Conservation (phyloP, 2,329 filamentous ascomycete genomes). For the Cladorrhinum sp. region DNA sequence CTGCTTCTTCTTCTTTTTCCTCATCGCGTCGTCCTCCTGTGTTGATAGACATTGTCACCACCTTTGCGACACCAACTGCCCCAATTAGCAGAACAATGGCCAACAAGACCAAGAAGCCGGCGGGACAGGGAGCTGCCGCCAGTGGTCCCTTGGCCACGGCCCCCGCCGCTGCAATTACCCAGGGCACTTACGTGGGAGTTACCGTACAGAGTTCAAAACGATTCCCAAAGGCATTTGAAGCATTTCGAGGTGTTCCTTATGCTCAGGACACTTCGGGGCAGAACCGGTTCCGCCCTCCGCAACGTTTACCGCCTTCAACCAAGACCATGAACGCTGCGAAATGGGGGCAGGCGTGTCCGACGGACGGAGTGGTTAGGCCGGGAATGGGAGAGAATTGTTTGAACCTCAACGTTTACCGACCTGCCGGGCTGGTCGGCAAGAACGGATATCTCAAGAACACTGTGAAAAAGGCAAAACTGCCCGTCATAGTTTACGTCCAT, state of each 20-base stretch:
- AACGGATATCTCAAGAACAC: conserved; percentile 20
- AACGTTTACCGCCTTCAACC: conserved; percentile 29
- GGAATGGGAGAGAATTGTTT: conserved; percentile 49
- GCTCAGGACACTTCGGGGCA: conserved; percentile 40
- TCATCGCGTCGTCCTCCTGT: not conserved
- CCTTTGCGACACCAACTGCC: not conserved
- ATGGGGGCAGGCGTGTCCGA: conserved; percentile 40
- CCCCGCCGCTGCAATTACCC: conserved; percentile 33
- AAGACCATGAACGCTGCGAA: conserved; percentile 34
- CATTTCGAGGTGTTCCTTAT: conserved; percentile 50
- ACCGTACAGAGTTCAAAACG: conserved; percentile 26
- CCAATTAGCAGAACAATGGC: conserved; percentile 4
- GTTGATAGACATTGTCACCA: not conserved
- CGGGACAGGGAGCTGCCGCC: conserved; percentile 28
- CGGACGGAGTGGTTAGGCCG: conserved; percentile 28
- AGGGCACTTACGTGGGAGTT: conserved; percentile 42
- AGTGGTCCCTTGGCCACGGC: not conserved
- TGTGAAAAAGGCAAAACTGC: conserved; percentile 29
- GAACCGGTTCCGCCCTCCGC: conserved; percentile 46
- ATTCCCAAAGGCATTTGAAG: conserved; percentile 41
- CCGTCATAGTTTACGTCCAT: conserved; percentile 60
- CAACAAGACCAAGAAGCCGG: not conserved
- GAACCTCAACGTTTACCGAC: conserved; percentile 50
- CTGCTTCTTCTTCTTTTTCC: not conserved
- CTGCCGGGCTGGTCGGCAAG: conserved; percentile 30